Evolutionary conservation across 805 yeast species (phyloP), one percentile per base, ranked within the genome.

Genomic region (Candida qinlingensis): DNA sequence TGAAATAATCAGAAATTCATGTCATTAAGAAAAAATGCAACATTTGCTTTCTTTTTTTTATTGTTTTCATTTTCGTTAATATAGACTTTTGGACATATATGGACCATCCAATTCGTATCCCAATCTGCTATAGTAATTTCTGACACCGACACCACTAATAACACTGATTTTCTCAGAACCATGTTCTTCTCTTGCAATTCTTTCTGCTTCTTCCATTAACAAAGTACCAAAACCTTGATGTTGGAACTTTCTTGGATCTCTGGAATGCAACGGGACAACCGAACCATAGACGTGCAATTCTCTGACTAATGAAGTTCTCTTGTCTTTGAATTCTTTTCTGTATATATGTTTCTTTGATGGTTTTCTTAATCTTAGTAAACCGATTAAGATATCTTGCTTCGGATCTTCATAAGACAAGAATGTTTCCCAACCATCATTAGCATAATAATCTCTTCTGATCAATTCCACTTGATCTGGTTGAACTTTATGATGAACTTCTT

Each of bases 351-450:
- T 86, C 66, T 89, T 86, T 3, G 94, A 79, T 31, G 97, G 95
- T 65, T 87, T 85, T 60, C 99, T 78, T 49, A 94, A 76, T 58
- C 99, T 77, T 51, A 94, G 72, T 46, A 94, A 73, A 8, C 99
- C 99, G 67, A 94, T 89, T 55, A 94, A 74, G 51, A 94, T 94
- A 67, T 94, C 99, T 68, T 92, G 90, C 66, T 87, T 87, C 41
- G 98, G 98, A 68, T 94, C 99, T 67, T 94, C 99, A 66, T 94
- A 94, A 12, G 95, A 83, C 52, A 94, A 70, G 66, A 94, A 94
- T 0, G 99, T 94, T 70, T 94, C 98, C 98, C 98, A 94, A 25
- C 97, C 97, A 27, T 96, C 98, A 62, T 94, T 94, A 39, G 99
- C 99, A 57, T 86, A 85, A 69, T 94, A 94, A 65, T 94, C 99